Conservation (phyloP, 23 red algal genomes). For the Gracilaria gracilis region DNA sequence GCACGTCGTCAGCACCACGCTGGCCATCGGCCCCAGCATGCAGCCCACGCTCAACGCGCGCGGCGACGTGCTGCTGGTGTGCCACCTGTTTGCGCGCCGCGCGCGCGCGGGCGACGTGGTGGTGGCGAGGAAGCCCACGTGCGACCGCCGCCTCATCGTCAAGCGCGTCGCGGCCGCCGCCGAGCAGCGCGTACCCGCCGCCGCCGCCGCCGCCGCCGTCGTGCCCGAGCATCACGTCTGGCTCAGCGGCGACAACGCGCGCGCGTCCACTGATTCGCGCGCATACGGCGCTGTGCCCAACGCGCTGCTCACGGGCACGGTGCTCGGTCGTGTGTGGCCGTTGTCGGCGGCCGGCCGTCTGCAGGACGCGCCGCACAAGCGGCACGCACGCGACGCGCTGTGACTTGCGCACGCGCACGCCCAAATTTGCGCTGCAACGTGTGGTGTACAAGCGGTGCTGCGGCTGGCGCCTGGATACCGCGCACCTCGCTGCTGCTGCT, state of each 20-base stretch:
- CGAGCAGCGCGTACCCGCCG: constrained; percentile 5
- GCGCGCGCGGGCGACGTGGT: constrained; percentile 66
- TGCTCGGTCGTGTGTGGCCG: constrained; percentile 72
- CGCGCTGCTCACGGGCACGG: constrained; percentile 62
- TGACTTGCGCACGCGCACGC: not conserved
- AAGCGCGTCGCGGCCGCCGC: constrained; percentile 53
- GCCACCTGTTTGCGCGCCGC: constrained; percentile 14
- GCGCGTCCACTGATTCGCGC: constrained; percentile 65
- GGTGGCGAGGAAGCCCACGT: constrained; percentile 66
- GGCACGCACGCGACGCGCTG: not conserved
- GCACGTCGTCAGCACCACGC: constrained; percentile 64
- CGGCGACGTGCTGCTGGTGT: constrained; percentile 76
- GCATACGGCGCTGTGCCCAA: constrained; percentile 82
- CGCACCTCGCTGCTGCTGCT: not conserved
- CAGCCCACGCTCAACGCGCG: constrained; percentile 68
- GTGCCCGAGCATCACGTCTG: constrained; percentile 80
- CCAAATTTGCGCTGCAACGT: not conserved
- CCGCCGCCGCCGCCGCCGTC: not conserved
- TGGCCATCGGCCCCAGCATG: constrained; percentile 81
- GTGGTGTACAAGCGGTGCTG: not conserved
- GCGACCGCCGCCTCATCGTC: not conserved
- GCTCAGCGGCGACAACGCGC: constrained; percentile 83
- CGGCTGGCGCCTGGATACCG: not conserved
- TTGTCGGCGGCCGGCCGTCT: not conserved
- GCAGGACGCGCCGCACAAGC: not conserved